These are phyloP conservation scores for Pythium monospermum DNA, from an alignment of 352 stramenopile genomes.

Conservation along the genomic window DNA sequence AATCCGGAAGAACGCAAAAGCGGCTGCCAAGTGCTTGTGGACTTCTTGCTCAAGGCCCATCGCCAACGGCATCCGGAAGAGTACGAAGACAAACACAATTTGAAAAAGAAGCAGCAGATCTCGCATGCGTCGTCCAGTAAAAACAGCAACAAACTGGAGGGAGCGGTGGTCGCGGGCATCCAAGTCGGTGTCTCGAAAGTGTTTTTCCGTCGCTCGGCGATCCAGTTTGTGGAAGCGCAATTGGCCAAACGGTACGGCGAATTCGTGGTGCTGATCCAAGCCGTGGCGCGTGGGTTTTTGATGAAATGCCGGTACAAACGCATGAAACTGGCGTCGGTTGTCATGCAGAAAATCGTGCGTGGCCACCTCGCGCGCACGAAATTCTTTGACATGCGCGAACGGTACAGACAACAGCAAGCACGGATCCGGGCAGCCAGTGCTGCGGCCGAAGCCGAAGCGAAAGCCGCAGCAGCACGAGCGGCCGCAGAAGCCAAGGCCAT, in stretches of 20 bases:
- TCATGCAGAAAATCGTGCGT: constrained; percentile 58
- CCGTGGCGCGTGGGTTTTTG: constrained; percentile 57
- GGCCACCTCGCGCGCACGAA: constrained; percentile 55
- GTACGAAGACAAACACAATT: constrained; percentile 10
- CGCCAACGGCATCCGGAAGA: constrained; percentile 57
- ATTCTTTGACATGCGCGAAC: constrained; percentile 48
- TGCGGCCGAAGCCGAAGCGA: constrained; percentile 7
- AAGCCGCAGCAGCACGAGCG: neutral
- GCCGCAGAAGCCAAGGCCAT: constrained; percentile 6
- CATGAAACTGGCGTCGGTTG: constrained; percentile 37
- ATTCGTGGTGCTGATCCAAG: constrained; percentile 83
- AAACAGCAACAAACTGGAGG: constrained; percentile 43
- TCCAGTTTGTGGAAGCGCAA: constrained; percentile 84
- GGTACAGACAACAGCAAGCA: constrained; percentile 40
- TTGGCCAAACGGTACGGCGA: constrained; percentile 82
- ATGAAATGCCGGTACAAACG: constrained; percentile 38
- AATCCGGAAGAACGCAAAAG: constrained; percentile 50
- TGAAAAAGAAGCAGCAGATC: constrained; percentile 7
- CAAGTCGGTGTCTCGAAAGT: constrained; percentile 77
- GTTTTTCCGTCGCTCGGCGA: constrained; percentile 79
- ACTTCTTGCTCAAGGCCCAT: constrained; percentile 69
- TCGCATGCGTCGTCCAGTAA: constrained; percentile 28
- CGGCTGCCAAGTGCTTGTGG: constrained; percentile 46
- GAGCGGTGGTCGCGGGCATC: constrained; percentile 47
- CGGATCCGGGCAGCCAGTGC: constrained; percentile 34